Conservation (phyloP, 108 stramenopile genomes). For the Cyclotella choctawhatcheeana region DNA sequence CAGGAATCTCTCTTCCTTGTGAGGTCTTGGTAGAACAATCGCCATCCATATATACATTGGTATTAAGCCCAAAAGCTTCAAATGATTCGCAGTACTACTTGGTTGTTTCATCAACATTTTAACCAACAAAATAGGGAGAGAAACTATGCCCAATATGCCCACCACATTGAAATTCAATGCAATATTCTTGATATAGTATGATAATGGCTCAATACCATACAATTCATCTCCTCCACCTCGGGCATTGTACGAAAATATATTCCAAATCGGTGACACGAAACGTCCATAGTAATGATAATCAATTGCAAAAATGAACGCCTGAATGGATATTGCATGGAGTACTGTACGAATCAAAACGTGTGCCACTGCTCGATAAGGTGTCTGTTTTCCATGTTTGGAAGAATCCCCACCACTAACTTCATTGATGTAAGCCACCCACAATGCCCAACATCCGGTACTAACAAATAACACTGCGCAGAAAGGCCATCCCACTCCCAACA, state of each 20-base stretch:
- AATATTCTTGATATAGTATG: slow-evolving; percentile 94
- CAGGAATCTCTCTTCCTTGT: slow-evolving; percentile 98
- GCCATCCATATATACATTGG: slow-evolving; percentile 86
- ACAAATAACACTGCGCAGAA: slow-evolving; percentile 95
- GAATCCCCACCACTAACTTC: no score
- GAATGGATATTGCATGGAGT: slow-evolving; percentile 50
- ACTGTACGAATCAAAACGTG: slow-evolving; percentile 32
- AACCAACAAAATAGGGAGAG: slow-evolving; percentile 32
- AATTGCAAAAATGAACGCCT: slow-evolving; percentile 60
- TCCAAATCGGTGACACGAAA: slow-evolving; percentile 66
- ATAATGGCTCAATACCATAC: slow-evolving; percentile 94
- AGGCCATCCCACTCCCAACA: slow-evolving; percentile 94
- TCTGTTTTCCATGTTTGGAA: neutral
- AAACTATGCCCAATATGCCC: slow-evolving; percentile 55
- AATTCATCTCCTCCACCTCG: slow-evolving; percentile 90
- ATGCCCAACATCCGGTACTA: slow-evolving; percentile 79
- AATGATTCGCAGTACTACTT: neutral
- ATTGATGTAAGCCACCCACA: slow-evolving; percentile 52
- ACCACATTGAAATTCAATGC: slow-evolving; percentile 89
- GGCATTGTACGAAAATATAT: slow-evolving; percentile 86
- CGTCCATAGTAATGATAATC: slow-evolving; percentile 69
- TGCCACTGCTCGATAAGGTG: slow-evolving; percentile 1
- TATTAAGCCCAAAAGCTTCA: slow-evolving; percentile 41
- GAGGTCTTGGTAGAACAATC: slow-evolving; percentile 86
- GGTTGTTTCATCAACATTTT: slow-evolving; percentile 1